A percentile compares a stretch with the other conserved stretches of the same genome.
phyloP scores from a whole-genome alignment of 2,329 filamentous ascomycete genomes.

The Leptographium lundbergii region DNA sequence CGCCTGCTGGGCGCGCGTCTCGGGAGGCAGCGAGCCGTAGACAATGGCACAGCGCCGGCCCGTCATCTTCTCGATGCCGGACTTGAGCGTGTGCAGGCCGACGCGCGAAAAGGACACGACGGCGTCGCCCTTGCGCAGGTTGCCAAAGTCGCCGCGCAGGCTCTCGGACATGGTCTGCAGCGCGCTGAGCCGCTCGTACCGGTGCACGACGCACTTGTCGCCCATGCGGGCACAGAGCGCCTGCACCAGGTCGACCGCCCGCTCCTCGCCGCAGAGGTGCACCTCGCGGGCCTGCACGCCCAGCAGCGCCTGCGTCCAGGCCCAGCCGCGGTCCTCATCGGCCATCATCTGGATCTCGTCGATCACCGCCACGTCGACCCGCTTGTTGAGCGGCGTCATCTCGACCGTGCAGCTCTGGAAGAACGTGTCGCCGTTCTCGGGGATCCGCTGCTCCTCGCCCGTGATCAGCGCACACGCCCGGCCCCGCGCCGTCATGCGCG shows the following conservation, averaged over 20 bases:
- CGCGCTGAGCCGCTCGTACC: constrained; percentile 72
- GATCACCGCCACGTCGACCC: constrained; percentile 81
- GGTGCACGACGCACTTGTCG: constrained; percentile 69
- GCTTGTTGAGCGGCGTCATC: constrained; percentile 50
- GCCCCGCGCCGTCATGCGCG: constrained; percentile 69
- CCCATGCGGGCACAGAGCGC: constrained; percentile 67
- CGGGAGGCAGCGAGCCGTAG: constrained; percentile 82
- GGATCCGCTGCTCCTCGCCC: constrained; percentile 73
- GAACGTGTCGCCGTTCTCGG: constrained; percentile 34
- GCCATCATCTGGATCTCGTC: constrained; percentile 99
- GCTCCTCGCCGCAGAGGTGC: constrained; percentile 84
- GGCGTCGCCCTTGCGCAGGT: constrained; percentile 78
- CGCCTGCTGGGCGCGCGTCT: constrained; percentile 85
- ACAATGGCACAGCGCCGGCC: constrained; percentile 79
- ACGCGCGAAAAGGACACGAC: constrained; percentile 78
- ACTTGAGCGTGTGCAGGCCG: constrained; percentile 68
- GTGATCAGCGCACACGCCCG: constrained; percentile 70
- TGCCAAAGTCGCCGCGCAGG: constrained; percentile 48
- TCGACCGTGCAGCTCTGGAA: constrained; percentile 89
- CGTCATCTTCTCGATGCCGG: constrained; percentile 61
- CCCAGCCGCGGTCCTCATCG: constrained; percentile 69
- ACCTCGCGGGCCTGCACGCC: constrained; percentile 80
- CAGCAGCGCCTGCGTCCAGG: constrained; percentile 84
- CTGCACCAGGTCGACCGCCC: constrained; percentile 66
- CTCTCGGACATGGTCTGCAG: constrained; percentile 53